These are phyloP conservation scores for Lactifluus pinguis DNA, from an alignment of 768 basidiomycete species.

Conservation along the genomic window DNA sequence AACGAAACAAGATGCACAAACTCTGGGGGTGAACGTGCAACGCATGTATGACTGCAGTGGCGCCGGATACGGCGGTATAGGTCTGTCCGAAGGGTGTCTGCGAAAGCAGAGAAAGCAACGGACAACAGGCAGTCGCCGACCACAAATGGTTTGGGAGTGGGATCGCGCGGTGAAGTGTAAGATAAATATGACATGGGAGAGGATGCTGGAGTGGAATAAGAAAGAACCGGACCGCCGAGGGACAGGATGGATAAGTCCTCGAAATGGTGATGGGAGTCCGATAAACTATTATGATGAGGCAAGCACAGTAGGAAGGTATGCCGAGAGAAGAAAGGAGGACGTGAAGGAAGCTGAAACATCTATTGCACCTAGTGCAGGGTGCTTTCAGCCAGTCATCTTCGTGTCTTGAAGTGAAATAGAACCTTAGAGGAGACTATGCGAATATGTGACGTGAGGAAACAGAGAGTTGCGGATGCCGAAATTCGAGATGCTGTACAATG, in stretches of 20 bases:
- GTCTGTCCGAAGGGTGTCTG: not conserved
- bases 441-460: slow-evolving; percentile 24
- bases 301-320: slow-evolving; percentile 21
- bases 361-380: slow-evolving; percentile 17
- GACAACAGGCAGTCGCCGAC: not conserved
- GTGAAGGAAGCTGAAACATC: slow-evolving; percentile 24
- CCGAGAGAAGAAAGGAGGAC: slow-evolving; percentile 25
- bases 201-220: slow-evolving; percentile 24
- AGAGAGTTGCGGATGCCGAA: slow-evolving; percentile 17
- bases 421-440: slow-evolving; percentile 5
- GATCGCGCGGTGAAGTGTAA: slow-evolving; percentile 21
- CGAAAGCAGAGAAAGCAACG: not conserved
- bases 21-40: not conserved
- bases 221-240: slow-evolving; percentile 32
- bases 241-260: slow-evolving; percentile 64
- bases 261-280: slow-evolving; percentile 20
- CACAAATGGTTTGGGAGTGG: slow-evolving; percentile 15
- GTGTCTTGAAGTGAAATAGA: slow-evolving; percentile 11
- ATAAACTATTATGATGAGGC: slow-evolving; percentile 22
- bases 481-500: slow-evolving; percentile 3
- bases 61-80: not conserved
- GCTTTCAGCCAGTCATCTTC: slow-evolving; percentile 16
- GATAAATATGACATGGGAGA: slow-evolving; percentile 30
- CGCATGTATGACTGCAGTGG: slow-evolving; percentile 3
- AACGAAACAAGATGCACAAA: not conserved